These are phyloP conservation scores for Talaromyces sp. DNA, from an alignment of 2,329 filamentous ascomycete species.

Conservation along the genomic window DNA sequence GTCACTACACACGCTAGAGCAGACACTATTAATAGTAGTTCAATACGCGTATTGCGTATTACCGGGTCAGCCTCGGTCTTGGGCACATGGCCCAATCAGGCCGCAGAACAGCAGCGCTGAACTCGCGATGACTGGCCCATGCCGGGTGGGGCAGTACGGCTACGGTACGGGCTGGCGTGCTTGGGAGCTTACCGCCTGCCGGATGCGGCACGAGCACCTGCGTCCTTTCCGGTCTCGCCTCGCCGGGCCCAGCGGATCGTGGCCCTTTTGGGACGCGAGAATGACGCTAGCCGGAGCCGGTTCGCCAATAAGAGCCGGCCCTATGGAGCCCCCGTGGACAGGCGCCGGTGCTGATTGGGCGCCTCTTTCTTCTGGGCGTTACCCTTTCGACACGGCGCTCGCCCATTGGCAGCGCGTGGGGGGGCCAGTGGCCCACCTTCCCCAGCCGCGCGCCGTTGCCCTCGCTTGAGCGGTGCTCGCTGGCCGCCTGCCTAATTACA, in stretches of 20 bases:
- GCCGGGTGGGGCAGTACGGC: not conserved
- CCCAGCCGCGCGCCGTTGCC: constrained; percentile 9
- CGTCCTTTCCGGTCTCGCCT: constrained; percentile 8
- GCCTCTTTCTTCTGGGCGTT: not conserved
- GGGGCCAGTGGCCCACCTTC: not conserved
- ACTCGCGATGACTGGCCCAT: not conserved
- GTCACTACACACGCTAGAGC: not conserved
- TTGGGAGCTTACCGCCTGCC: constrained; percentile 9
- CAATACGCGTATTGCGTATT: not conserved
- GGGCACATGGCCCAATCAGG: not conserved
- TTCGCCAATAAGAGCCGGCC: not conserved
- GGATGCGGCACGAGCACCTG: constrained; percentile 4
- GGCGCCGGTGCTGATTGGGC: not conserved
- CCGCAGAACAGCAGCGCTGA: not conserved
- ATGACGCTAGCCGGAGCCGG: not conserved
- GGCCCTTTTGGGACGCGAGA: not conserved
- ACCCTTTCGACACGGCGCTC: not conserved
- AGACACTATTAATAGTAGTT: not conserved
- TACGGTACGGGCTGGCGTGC: too few species aligned
- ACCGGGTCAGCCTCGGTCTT: not conserved
- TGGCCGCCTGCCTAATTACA: constrained; percentile 3
- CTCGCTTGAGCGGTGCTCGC: not conserved
- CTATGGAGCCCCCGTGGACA: not conserved
- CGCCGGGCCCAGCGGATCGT: constrained; percentile 1
- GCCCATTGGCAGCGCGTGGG: constrained; percentile 2